phyloP scores from a whole-genome alignment of 169 alveolate genomes.

The Plasmodium gaboni region DNA sequence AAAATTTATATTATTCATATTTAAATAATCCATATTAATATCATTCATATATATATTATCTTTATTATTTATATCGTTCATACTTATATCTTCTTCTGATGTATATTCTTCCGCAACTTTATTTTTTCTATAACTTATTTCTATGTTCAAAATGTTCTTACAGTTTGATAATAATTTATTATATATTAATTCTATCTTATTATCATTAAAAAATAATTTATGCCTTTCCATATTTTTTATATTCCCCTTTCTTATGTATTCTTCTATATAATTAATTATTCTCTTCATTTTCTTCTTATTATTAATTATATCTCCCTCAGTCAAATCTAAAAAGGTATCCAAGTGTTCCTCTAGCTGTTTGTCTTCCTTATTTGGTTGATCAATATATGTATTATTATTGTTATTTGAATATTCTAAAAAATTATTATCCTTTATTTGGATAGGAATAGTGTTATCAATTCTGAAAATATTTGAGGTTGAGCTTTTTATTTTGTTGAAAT shows the following conservation, averaged over 20 bases:
- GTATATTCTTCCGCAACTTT: not conserved
- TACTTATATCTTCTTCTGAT: not conserved
- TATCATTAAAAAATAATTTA: not conserved
- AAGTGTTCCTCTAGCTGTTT: constrained; percentile 11
- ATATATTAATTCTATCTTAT: constrained; percentile 13
- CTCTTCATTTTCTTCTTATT: constrained; percentile 51
- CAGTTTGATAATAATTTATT: constrained; percentile 33
- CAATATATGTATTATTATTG: too few species aligned
- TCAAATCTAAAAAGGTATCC: constrained; percentile 28
- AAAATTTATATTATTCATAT: not conserved
- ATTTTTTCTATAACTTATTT: constrained; percentile 41
- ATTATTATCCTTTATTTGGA: too few species aligned
- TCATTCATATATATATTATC: not conserved
- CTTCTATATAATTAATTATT: constrained; percentile 30
- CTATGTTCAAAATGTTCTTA: constrained; percentile 25
- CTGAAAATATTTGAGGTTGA: too few species aligned
- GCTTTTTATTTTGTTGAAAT: too few species aligned
- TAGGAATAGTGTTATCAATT: too few species aligned
- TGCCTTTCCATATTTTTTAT: constrained; percentile 27
- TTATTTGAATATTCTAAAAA: too few species aligned
- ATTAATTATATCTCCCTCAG: constrained; percentile 21
- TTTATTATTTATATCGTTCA: not conserved
- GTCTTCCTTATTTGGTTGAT: not conserved
- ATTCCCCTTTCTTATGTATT: constrained; percentile 23
- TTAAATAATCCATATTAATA: not conserved